Evolutionary conservation across 2,329 filamentous ascomycete species (phyloP).

Genomic region (Pezicula radicicola): DNA sequence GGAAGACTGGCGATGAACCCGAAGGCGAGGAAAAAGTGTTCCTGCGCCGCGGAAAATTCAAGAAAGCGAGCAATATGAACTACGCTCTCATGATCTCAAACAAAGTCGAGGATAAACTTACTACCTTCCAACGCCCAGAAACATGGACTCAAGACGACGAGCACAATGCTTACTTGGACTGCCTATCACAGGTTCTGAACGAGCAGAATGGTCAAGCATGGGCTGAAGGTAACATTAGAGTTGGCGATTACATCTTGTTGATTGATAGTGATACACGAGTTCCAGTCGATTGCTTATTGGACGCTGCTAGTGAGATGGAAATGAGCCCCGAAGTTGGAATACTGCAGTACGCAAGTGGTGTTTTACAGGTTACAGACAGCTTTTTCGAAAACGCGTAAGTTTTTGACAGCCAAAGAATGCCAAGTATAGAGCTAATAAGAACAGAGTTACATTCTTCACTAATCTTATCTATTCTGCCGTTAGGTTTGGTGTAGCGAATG

Average conservation of each 20-base stretch:
- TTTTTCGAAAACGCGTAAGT: slow-evolving; percentile 55
- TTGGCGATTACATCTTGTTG: slow-evolving; percentile 62
- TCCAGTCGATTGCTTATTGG: slow-evolving; percentile 63
- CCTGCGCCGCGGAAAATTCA: slow-evolving; percentile 60
- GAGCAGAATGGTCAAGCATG: slow-evolving; percentile 46
- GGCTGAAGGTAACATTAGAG: slow-evolving; percentile 57
- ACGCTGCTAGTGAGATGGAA: slow-evolving; percentile 72
- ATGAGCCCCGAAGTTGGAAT: slow-evolving; percentile 68
- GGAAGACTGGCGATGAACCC: too few species aligned
- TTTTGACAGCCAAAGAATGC: too few species aligned
- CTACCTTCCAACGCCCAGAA: slow-evolving; percentile 35
- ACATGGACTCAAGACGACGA: slow-evolving; percentile 28
- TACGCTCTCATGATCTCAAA: slow-evolving; percentile 41
- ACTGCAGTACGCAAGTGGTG: slow-evolving; percentile 68
- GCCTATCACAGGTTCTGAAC: slow-evolving; percentile 44
- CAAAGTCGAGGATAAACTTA: slow-evolving; percentile 46
- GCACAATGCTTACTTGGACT: slow-evolving; percentile 41
- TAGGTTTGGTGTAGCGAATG: slow-evolving; percentile 72
- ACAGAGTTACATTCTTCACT: slow-evolving; percentile 68
- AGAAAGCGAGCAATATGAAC: slow-evolving; percentile 74
- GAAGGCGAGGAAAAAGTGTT: slow-evolving; percentile 32
- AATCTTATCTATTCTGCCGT: slow-evolving; percentile 76
- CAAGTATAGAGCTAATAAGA: slow-evolving; percentile 32
- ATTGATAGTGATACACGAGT: slow-evolving; percentile 69
- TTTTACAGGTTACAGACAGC: slow-evolving; percentile 71